phyloP scores from a whole-genome alignment of 306 rosid genomes.

The Arachis hypogaea region DNA sequence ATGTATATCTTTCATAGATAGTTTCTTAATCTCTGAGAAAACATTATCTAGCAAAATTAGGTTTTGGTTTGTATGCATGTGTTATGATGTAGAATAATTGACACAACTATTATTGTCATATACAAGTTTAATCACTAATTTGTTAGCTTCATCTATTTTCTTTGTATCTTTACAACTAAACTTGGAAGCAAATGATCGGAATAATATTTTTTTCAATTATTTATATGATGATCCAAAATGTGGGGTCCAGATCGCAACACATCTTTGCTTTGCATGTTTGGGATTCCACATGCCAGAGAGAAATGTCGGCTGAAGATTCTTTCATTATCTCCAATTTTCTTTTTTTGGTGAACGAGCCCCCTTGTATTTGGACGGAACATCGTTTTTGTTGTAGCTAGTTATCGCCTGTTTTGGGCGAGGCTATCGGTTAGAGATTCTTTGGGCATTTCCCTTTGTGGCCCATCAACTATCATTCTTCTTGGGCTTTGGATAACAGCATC shows the following conservation, averaged over 20 bases:
- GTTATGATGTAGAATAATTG: too few relatives aligned
- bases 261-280: neutral
- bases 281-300: neutral
- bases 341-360: too few relatives aligned
- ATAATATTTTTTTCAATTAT: neutral
- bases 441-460: neutral
- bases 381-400: too few relatives aligned
- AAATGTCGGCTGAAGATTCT: neutral
- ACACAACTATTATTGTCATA: too few relatives aligned
- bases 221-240: neutral
- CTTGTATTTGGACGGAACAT: too few relatives aligned
- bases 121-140: too few relatives aligned
- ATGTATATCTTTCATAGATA: too few relatives aligned
- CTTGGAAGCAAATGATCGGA: neutral
- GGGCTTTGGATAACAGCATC: slow-evolving; percentile 20
- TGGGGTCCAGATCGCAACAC: neutral
- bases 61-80: too few relatives aligned
- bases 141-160: neutral
- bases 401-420: too few relatives aligned
- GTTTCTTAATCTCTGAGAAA: too few relatives aligned
- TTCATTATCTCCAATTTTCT: too few relatives aligned
- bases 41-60: too few relatives aligned
- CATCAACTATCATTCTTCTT: neutral
- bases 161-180: neutral
- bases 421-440: neutral